phyloP scores from a whole-genome alignment of 345 rosid genomes.

The Dipteronia sinensis region DNA sequence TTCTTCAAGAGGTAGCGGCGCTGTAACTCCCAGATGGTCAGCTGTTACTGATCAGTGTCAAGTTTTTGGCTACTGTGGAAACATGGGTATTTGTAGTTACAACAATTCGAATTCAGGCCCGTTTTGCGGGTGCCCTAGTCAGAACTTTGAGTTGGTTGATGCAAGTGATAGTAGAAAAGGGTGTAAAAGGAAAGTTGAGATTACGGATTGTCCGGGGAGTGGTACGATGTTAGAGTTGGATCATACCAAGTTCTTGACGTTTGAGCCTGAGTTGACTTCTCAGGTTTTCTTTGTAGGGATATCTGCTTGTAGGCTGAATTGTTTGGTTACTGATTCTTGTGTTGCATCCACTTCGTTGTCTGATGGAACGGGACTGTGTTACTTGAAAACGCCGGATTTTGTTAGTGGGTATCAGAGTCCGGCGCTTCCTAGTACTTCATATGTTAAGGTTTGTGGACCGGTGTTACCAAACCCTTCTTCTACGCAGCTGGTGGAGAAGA shows the following conservation, averaged over 20 bases:
- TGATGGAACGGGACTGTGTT: conserved; percentile 66
- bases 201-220: conserved; percentile 50
- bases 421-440: conserved; percentile 60
- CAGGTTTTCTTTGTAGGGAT: conserved; percentile 47
- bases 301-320: conserved; percentile 58
- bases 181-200: conserved; percentile 60
- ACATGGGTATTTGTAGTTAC: conserved; percentile 63
- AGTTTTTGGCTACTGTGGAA: conserved; percentile 68
- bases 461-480: conserved; percentile 36
- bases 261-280: conserved; percentile 39
- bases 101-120: conserved; percentile 42
- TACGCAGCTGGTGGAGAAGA: not conserved
- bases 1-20: conserved; percentile 35
- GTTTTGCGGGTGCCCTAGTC: conserved; percentile 60
- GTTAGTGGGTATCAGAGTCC: conserved; percentile 58
- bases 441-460: conserved; percentile 63
- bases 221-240: conserved; percentile 51
- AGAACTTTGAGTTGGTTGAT: conserved; percentile 61
- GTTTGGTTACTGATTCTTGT: conserved; percentile 49
- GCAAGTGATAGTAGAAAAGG: conserved; percentile 51
- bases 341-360: conserved; percentile 55
- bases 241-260: conserved; percentile 57
- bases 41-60: conserved; percentile 66
- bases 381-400: conserved; percentile 44
- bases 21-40: conserved; percentile 41